These are phyloP conservation scores for Salinomyces thailandicus DNA, from an alignment of 2,329 filamentous ascomycete genomes.

Conservation along the genomic window DNA sequence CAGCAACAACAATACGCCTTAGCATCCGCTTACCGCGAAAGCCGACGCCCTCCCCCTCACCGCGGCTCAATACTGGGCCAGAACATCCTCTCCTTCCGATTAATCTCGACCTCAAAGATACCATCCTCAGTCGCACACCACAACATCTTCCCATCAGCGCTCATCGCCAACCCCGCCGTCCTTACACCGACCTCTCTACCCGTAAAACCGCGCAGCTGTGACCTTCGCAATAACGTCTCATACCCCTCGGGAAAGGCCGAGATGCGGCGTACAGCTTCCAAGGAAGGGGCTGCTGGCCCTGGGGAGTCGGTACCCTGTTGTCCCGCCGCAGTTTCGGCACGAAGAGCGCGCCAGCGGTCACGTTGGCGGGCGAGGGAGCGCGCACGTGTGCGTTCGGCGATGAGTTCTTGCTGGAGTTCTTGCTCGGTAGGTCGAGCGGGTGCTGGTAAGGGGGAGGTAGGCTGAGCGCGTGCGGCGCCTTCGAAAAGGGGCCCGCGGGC, in stretches of 20 bases:
- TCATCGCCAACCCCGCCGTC: conserved; percentile 40
- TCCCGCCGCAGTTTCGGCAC: conserved; percentile 2
- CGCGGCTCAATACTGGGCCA: conserved; percentile 29
- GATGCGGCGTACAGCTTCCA: neutral
- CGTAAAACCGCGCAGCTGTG: conserved; percentile 2
- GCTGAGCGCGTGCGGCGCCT: conserved; percentile 13
- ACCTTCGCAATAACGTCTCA: conserved; percentile 13
- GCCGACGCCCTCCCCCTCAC: conserved; percentile 6
- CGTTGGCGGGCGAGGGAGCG: conserved; percentile 13
- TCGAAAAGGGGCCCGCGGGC: conserved; percentile 28
- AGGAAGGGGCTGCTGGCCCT: neutral
- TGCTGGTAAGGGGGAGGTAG: conserved; percentile 12
- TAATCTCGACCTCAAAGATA: conserved; percentile 63
- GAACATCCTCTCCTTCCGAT: conserved; percentile 49
- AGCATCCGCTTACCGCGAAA: too few relatives aligned
- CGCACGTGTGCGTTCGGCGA: conserved; percentile 9
- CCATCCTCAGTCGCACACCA: conserved; percentile 52
- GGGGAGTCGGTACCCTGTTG: neutral
- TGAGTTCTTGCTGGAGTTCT: conserved; percentile 10
- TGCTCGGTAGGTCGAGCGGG: conserved; percentile 6
- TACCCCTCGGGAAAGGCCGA: conserved; percentile 13
- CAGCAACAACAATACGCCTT: too few relatives aligned
- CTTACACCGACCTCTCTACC: conserved; percentile 28
- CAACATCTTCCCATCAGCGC: conserved; percentile 36
- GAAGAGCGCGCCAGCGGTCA: conserved; percentile 14